These are phyloP conservation scores for Pleodorina starrii DNA, from an alignment of 139 green algal genomes.

Conservation along the genomic window DNA sequence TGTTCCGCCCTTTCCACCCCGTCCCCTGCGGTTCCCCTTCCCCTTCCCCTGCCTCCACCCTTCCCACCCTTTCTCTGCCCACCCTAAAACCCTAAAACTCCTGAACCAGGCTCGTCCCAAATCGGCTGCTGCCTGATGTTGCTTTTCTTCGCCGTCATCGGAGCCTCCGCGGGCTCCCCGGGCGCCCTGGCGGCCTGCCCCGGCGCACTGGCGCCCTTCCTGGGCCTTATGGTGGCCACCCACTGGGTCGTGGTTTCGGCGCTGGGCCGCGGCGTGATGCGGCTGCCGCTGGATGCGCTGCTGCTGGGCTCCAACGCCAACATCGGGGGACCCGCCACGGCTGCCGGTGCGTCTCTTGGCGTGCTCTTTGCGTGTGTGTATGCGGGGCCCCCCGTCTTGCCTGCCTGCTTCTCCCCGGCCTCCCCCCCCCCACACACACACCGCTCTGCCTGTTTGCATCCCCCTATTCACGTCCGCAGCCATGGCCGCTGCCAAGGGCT, in stretches of 20 bases:
- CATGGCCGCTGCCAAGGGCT: conserved; percentile 78
- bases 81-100: no score
- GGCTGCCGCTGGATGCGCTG: conserved; percentile 66
- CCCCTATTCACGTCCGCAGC: conserved; percentile 50
- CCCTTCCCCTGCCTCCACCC: neutral
- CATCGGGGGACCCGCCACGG: conserved; percentile 86
- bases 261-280: conserved; percentile 18
- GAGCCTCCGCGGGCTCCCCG: conserved; percentile 71
- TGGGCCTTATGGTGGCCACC: conserved; percentile 54
- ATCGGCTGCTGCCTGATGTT: conserved; percentile 76
- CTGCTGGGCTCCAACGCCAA: conserved; percentile 83
- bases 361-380: no score
- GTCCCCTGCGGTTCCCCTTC: no score
- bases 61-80: neutral
- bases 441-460: no score
- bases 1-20: no score
- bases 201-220: conserved; percentile 55
- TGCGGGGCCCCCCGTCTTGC: no score
- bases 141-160: conserved; percentile 90
- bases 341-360: conserved; percentile 57
- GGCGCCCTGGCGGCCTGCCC: conserved; percentile 53
- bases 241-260: conserved; percentile 64
- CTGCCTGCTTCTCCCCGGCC: neutral
- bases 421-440: no score
- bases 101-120: conserved; percentile 56